Base-by-base conservation (phyloP, 1,284 basidiomycete genomes). In the Mycena citricolor region DNA sequence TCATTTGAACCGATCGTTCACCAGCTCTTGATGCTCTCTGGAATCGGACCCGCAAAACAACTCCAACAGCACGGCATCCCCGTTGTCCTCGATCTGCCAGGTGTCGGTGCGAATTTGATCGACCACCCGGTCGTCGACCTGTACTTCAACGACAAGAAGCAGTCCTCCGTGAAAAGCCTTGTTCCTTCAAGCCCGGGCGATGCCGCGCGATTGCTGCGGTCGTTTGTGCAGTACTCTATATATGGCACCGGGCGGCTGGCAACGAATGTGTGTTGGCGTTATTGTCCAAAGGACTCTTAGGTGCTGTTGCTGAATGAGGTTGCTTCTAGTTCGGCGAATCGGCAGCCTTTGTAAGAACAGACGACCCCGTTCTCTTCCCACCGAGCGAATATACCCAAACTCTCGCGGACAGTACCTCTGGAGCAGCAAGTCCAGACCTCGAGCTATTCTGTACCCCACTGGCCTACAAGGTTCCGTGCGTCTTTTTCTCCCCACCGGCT, bases 1-100 rank as follows among this genome's bases (percentile, higher is more conserved):
- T 5, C n/a, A 12, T 12, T 16, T 24, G 11, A 4, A 8, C 16
- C 14, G 16, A 6, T 35, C 10, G 44, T 28, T 16, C 32, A 14
- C 3, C 61, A 88, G 69, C 74, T 89, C 32, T 70, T 90, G 12
- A 73, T 86, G 68, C 70, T 86, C 22, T 83, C 80, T 13, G 86
- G 86, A 5, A 60, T 86, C 14, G 84, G 84, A 0, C 77, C 81
- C 20, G 67, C 69, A 4, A 61, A 65, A 13, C 69, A 82, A 14
- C 70, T 86, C 13, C 52, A 62, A 8, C 58, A 65, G 26, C 65
- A 75, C 42, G 53, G 57, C 10, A 78, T 86, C 22, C 66, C 72
- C 0, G 58, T 81, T 11, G 56, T 82, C 1, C 59, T 70, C 30
- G 73, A 83, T 49, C 65, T 77, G 5, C 73, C 79, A 0, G 76